phyloP scores from a whole-genome alignment of 305 asterid genomes.

The Coffea humblotiana region DNA sequence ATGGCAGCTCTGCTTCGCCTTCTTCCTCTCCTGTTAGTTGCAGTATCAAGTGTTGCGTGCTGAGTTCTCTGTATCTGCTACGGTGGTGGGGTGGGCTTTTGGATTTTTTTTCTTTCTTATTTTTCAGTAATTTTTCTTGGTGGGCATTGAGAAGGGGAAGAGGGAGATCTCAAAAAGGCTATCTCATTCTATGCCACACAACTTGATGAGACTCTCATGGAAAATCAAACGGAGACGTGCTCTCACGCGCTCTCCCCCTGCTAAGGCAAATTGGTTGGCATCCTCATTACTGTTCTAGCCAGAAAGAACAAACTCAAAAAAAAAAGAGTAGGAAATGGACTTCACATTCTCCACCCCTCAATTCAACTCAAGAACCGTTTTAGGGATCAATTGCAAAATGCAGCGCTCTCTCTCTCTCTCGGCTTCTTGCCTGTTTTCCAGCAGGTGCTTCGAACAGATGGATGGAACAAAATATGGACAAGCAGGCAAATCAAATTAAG shows the following conservation, averaged over 20 bases:
- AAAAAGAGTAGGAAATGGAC: no score
- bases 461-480: not conserved
- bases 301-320: no score
- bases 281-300: no score
- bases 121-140: not conserved
- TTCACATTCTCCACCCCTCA: not conserved
- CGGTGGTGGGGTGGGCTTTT: not conserved
- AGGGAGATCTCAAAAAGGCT: conserved; percentile 23
- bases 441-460: not conserved
- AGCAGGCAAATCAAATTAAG: not conserved
- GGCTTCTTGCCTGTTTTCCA: no score
- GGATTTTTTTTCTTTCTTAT: no score
- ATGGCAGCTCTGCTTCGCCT: conserved; percentile 32
- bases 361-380: not conserved
- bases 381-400: no score
- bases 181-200: conserved; percentile 48
- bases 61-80: not conserved
- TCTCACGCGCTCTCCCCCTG: not conserved
- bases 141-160: not conserved
- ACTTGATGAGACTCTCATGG: conserved; percentile 25
- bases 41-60: not conserved
- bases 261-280: no score
- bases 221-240: not conserved
- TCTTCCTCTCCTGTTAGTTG: conserved; percentile 1
- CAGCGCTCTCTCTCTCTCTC: no score